Conservation (phyloP, 2,329 filamentous ascomycete species). For the Botrytis aclada region DNA sequence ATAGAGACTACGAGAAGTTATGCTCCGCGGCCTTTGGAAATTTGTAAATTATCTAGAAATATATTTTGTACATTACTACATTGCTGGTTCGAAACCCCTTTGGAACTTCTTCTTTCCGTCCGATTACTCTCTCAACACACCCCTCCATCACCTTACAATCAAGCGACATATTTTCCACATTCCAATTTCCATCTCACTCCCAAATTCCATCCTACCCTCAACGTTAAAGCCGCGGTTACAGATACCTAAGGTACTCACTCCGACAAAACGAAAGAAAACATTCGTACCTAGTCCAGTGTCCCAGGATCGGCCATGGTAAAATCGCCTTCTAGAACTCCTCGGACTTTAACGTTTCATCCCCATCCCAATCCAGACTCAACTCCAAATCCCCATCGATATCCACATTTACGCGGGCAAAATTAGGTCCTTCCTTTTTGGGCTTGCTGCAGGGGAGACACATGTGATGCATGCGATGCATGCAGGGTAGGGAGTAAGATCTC, state of each 20-base stretch:
- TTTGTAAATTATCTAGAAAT: not conserved
- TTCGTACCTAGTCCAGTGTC: not conserved
- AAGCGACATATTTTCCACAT: not conserved
- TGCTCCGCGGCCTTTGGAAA: not conserved
- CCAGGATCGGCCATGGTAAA: not conserved
- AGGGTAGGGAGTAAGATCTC: not conserved
- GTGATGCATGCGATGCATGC: not conserved
- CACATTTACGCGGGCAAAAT: not conserved
- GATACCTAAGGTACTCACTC: not conserved
- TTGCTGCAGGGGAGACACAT: not conserved
- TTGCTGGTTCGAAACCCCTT: not conserved
- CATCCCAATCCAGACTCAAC: not conserved
- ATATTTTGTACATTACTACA: not conserved
- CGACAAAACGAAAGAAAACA: not conserved
- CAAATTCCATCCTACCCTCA: not conserved
- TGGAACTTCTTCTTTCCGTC: not conserved
- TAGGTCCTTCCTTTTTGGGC: not conserved
- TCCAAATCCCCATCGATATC: not conserved
- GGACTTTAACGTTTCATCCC: not conserved
- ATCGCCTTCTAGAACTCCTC: not conserved
- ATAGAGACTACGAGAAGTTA: not conserved
- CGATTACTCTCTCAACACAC: accelerated
- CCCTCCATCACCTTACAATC: not conserved
- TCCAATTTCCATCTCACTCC: not conserved
- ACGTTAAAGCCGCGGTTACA: not conserved